phyloP scores from a whole-genome alignment of 2,329 filamentous ascomycete genomes.

The Stachybotrys chartarum region DNA sequence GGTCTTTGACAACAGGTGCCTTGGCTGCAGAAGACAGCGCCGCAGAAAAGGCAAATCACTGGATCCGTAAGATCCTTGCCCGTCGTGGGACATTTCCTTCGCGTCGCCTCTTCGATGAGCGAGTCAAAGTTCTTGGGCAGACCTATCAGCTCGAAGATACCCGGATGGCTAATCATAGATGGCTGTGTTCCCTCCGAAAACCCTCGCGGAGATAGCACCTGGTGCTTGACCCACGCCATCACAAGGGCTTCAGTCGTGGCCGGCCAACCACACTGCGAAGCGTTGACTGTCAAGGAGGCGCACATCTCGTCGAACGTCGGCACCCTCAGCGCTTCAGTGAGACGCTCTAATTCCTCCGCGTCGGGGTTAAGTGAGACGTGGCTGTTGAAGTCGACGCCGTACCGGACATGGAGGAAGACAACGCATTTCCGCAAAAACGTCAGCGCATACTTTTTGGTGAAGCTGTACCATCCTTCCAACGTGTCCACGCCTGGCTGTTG shows the following conservation, averaged over 20 bases:
- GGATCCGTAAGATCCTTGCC: slow-evolving; percentile 89
- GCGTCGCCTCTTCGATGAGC: slow-evolving; percentile 85
- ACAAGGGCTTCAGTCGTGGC: slow-evolving; percentile 37
- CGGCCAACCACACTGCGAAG: slow-evolving; percentile 41
- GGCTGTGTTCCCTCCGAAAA: slow-evolving; percentile 26
- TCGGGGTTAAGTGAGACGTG: slow-evolving; percentile 56
- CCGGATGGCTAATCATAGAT: slow-evolving; percentile 65
- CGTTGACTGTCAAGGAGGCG: slow-evolving; percentile 42
- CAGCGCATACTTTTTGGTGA: slow-evolving; percentile 78
- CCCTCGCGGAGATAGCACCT: slow-evolving; percentile 33
- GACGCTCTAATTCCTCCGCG: slow-evolving; percentile 71
- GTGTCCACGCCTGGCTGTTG: slow-evolving; percentile 47
- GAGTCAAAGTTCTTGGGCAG: slow-evolving; percentile 88
- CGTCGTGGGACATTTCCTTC: slow-evolving; percentile 75
- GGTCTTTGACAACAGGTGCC: slow-evolving; percentile 80
- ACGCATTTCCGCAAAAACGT: slow-evolving; percentile 79
- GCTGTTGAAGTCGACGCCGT: slow-evolving; percentile 79
- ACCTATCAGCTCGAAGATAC: slow-evolving; percentile 89
- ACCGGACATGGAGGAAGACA: slow-evolving; percentile 79
- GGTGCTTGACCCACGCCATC: slow-evolving; percentile 68
- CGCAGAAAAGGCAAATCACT: slow-evolving; percentile 87
- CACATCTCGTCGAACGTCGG: slow-evolving; percentile 77
- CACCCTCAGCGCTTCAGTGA: slow-evolving; percentile 68
- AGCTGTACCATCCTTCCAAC: slow-evolving; percentile 47
- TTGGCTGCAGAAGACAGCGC: slow-evolving; percentile 94